These are phyloP conservation scores for Backusella luteola DNA, from an alignment of 192 early-diverging fungal genomes.

Conservation along the genomic window DNA sequence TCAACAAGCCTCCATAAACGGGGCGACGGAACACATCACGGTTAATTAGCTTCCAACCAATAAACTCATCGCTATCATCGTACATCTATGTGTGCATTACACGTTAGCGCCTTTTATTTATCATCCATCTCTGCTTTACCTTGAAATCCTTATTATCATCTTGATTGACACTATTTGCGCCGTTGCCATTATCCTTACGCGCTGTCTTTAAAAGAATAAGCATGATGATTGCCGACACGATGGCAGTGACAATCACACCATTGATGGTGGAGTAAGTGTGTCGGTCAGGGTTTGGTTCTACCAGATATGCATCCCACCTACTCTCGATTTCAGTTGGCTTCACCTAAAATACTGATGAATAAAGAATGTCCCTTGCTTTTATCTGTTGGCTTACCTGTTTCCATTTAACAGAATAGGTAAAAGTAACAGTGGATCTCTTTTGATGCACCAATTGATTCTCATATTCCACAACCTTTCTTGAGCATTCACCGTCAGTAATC, in stretches of 20 bases:
- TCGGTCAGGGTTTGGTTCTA: slow-evolving; percentile 46
- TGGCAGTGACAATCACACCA: slow-evolving; percentile 61
- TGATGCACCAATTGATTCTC: slow-evolving; percentile 35
- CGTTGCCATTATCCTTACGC: slow-evolving; percentile 52
- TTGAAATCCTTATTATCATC: slow-evolving; percentile 47
- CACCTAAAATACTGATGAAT: not conserved
- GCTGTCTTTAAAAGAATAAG: slow-evolving; percentile 68
- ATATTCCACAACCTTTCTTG: slow-evolving; percentile 28
- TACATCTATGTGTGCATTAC: not conserved
- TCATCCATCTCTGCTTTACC: not conserved
- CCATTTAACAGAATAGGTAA: slow-evolving; percentile 75
- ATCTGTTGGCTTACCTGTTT: slow-evolving; percentile 41
- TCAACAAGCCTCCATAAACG: slow-evolving; percentile 58
- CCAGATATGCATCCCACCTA: slow-evolving; percentile 69
- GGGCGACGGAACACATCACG: slow-evolving; percentile 78
- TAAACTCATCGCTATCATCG: slow-evolving; percentile 51
- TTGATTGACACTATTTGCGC: slow-evolving; percentile 22
- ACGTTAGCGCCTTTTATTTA: too few species aligned
- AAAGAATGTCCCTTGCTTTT: too few species aligned
- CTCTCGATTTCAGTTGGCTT: slow-evolving; percentile 34
- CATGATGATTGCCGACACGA: slow-evolving; percentile 63
- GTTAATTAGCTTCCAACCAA: slow-evolving; percentile 78
- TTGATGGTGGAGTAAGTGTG: slow-evolving; percentile 76
- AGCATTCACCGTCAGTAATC: slow-evolving; percentile 15
- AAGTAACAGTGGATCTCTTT: slow-evolving; percentile 45